Evolutionary conservation across 192 early-diverging fungal species (phyloP), one percentile per base, ranked within the genome.

Genomic region (Lunasporangiospora selenospora): DNA sequence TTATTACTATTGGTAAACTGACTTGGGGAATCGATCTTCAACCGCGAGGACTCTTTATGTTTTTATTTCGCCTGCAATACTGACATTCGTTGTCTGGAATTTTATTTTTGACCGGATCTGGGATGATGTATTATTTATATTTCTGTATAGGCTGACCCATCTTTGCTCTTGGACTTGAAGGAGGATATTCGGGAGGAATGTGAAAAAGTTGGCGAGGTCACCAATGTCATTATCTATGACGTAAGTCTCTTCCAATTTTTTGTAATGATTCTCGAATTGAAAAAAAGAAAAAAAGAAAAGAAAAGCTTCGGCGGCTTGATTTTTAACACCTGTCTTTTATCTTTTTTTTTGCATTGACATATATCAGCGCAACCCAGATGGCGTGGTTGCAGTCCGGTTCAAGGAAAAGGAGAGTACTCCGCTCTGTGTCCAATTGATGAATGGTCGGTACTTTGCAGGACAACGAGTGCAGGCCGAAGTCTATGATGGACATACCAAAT

Each of bases 161-260:
- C 91, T 0, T 60, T 97, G 41, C 55, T 98, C 31, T 75, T 99
- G 18, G 97, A 99, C 37, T 77, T 99, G 54, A 92, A 96, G 44
- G 90, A 97, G 38, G 97, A 99, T 65, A 89, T 99, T 13, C 87
- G 97, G 4, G 80, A 84, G 21, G 97, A 99, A 58, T 96, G 95
- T 65, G 95, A 96, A 62, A 93, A 92, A 53, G 63, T 97, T 11
- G 97, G 97, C 13, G 89, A 91, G 47, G 95, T 98, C 3, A 96
- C 96, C 19, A 97, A 94, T 63, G 92, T 99, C 6, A 88, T 93
- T 38, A 75, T 99, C 12, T 98, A 92, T 66, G 97, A 99, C 78
- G 93, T 94, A 87, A 79, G 88, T 83, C 13, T n/a, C 2, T 27
- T 43, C 33, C 9, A 19, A 59, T 80, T 15, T 55, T 89, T 31